Percentiles rank a stretch among this genome's conserved stretches.
Conservation (phyloP, 805 yeast species). For the Wickerhamiella siamensis region DNA sequence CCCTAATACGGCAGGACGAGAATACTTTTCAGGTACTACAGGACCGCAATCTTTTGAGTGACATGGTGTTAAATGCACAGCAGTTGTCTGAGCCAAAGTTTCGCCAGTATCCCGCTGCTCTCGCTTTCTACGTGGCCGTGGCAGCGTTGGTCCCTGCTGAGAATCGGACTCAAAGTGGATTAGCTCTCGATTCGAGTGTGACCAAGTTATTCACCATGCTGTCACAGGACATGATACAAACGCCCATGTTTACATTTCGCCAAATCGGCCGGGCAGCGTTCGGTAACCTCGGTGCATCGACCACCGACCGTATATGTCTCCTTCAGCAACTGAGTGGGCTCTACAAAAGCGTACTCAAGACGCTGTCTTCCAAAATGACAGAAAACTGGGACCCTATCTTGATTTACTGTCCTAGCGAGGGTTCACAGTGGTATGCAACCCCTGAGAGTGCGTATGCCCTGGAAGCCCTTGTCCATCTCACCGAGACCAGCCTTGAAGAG, state of each 20-base stretch:
- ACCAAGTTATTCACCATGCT: background rate
- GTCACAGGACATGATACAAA: background rate
- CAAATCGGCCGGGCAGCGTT: background rate
- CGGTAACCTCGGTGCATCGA: background rate
- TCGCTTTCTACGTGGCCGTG: background rate
- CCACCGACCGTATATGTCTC: background rate
- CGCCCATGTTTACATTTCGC: background rate
- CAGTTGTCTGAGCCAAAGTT: background rate
- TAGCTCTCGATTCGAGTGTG: background rate
- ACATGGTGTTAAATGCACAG: background rate
- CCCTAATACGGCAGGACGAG: background rate
- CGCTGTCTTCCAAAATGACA: background rate
- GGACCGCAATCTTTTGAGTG: background rate
- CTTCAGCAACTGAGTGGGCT: background rate
- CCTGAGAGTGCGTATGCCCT: background rate
- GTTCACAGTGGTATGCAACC: background rate
- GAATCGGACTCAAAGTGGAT: background rate
- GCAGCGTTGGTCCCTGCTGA: background rate
- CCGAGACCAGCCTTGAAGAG: background rate
- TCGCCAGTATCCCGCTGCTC: background rate
- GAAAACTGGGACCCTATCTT: no score
- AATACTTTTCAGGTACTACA: background rate
- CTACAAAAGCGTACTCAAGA: background rate
- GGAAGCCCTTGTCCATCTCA: background rate
- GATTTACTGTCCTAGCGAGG: background rate